Evolutionary conservation across 169 alveolate species (phyloP), one percentile per base, ranked within the genome.

Genomic region (Theileria orientalis): DNA sequence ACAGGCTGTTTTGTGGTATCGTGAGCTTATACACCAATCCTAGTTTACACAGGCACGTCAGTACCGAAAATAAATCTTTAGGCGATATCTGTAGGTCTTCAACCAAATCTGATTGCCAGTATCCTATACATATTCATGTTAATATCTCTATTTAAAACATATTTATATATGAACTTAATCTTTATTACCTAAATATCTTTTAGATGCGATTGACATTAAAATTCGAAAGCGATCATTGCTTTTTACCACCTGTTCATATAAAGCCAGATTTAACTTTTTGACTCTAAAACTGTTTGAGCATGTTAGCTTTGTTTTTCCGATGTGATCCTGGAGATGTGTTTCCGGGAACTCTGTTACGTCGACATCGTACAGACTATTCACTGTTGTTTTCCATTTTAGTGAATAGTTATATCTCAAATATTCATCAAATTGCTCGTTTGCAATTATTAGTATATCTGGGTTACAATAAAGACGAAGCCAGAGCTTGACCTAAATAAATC

Each of bases 51-150:
- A 80, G 30, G 37, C 41, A n/a, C 30, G 35, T 33, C 77, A 73
- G 7, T 60, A 57, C 59, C 16, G 33, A 32, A 57, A 80, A 80
- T 23, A 80, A 11, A 37, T 71, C 79, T 3, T 51, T 44, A 14
- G 88, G 88, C 11, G 83, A 1, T n/a, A 80, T 80, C 5, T 62
- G 49, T 30, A 73, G 30, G 25, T 80, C 83, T 11, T 35, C 35
- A 8, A 44, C 54, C 27, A 80, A 29, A 35, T 80, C 88, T 23
- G 64, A 68, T 35, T 80, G 88, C 88, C 88, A 80, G 61, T 69
- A 80, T 9, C 88, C 88, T 77, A 54, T 23, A 8, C 6, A n/a
- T 25, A 32, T 0, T 3, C 2, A 3, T 2, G 13, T 9, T 1
- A n/a, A 37, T 9, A 0, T 7, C n/a, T 25, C 19, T 59, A 2